Base-by-base conservation (phyloP, 805 yeast genomes). In the Saccharomycopsis selenospora region DNA sequence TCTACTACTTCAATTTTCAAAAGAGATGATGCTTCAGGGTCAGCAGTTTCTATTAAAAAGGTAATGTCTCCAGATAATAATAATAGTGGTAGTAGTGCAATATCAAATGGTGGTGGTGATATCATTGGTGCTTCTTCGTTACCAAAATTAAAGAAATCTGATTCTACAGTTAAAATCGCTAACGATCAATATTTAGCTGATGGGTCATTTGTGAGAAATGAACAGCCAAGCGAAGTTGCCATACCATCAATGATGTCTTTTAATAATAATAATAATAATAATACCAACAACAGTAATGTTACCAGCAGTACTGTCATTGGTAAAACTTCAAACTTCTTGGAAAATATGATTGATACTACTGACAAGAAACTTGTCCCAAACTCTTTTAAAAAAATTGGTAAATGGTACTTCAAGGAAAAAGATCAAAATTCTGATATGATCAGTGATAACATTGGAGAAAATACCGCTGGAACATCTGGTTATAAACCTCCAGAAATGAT, bases 401-500 rank as follows among this genome's bases (percentile, higher is more conserved):
- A 75, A 53, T 82, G 91, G 87, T 84, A 84, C 56, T 72, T 71
- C 46, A 77, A 71, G 29, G 74, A 74, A 48, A 75, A 68, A 20
- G 60, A 56, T 10, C 8, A 6, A 7, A 33, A 10, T 10, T 5
- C 18, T 4, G 38, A 33, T 14, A 5, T 10, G 10, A 33, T n/a
- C 17, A 3, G 26, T 23, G 7, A 14, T 2, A 30, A 10, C 18
- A 4, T 20, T 14, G 6, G 20, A 33, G 4, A 4, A 33, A 10
- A 10, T 14, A 14, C 38, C 6, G 10, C 10, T 33, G 6, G 7
- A 7, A 10, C 18, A 14, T 4, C 38, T 33, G 18, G 54, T 8
- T 71, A 73, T 49, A 65, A 61, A 4, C 76, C 81, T 0, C 86
- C 86, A 0, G 85, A 80, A 58, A 81, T 81, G 87, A 81, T 81